Conservation (phyloP, 2,329 filamentous ascomycete genomes). For the Chrysoporthe austroafricana region DNA sequence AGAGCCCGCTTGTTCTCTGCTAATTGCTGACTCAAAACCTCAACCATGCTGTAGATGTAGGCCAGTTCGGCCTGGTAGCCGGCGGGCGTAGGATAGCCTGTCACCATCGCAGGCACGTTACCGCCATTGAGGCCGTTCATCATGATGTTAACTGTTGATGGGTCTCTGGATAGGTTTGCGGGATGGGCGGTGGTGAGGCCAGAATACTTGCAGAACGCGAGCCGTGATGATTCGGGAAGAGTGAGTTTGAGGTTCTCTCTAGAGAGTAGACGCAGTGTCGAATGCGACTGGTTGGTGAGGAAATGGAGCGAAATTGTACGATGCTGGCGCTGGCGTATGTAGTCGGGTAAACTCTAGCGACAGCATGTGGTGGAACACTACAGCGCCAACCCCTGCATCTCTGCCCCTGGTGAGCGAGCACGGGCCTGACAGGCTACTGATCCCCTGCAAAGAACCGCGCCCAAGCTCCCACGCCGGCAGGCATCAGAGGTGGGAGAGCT, state of each 20-base stretch:
- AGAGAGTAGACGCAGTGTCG: neutral
- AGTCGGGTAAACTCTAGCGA: neutral
- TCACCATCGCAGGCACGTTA: slow-evolving; percentile 49
- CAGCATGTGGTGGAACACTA: slow-evolving; percentile 1
- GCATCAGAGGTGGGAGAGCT: slow-evolving; percentile 14
- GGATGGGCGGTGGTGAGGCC: neutral
- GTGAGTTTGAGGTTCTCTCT: neutral
- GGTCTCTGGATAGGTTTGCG: neutral
- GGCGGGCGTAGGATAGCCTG: slow-evolving; percentile 62
- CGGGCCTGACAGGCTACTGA: neutral
- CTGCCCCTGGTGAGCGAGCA: neutral
- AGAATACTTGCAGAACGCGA: neutral
- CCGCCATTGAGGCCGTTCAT: slow-evolving; percentile 58
- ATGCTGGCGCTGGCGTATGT: neutral
- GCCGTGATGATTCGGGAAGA: neutral
- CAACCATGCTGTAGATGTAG: slow-evolving; percentile 70
- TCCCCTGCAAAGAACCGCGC: neutral
- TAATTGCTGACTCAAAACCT: slow-evolving; percentile 66
- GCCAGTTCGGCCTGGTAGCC: slow-evolving; percentile 71
- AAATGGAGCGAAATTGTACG: neutral
- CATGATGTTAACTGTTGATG: neutral
- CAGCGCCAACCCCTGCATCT: slow-evolving; percentile 21
- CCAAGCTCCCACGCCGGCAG: slow-evolving; percentile 22
- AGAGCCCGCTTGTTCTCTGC: slow-evolving; percentile 64
- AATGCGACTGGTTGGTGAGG: neutral